Evolutionary conservation across 352 stramenopile species (phyloP).

Genomic region (Phytophthora hibernalis): DNA sequence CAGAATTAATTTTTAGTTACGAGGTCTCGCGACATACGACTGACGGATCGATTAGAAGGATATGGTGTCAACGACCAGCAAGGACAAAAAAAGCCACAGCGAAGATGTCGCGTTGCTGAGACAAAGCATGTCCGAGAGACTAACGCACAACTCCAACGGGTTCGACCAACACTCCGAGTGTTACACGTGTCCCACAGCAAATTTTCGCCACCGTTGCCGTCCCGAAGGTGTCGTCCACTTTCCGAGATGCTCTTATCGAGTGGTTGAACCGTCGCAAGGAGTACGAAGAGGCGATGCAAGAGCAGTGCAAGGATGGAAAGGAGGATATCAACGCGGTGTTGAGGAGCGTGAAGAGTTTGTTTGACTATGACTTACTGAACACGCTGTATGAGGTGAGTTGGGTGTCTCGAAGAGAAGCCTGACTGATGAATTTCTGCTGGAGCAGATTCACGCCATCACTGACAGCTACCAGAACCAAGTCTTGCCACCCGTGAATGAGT

Average conservation of each 20-base stretch:
- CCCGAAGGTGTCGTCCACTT: constrained; percentile 13
- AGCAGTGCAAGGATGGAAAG: constrained; percentile 21
- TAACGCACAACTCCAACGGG: neutral
- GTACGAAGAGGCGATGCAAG: constrained; percentile 20
- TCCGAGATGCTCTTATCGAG: constrained; percentile 14
- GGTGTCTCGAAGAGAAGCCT: neutral
- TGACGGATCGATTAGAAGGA: constrained; percentile 2
- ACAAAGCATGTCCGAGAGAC: neutral
- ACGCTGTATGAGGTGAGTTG: constrained; percentile 14
- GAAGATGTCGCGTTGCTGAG: neutral
- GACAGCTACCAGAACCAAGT: constrained; percentile 16
- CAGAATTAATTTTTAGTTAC: constrained; percentile 22
- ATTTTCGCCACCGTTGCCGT: constrained; percentile 22
- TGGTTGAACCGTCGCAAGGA: constrained; percentile 22
- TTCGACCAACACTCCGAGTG: neutral
- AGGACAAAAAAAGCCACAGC: neutral
- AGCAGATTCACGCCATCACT: constrained; percentile 14
- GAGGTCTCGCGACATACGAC: constrained; percentile 9
- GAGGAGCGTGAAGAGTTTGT: constrained; percentile 22
- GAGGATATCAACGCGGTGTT: constrained; percentile 16
- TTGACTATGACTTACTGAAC: constrained; percentile 18
- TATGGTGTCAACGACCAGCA: constrained; percentile 1
- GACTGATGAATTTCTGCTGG: constrained; percentile 12
- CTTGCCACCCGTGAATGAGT: neutral
- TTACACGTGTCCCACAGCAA: constrained; percentile 4